A percentile compares a stretch with the other conserved stretches of the same genome.
These are phyloP conservation scores for Penicillium sp. DNA, from an alignment of 2,329 filamentous ascomycete genomes.

Conservation along the genomic window DNA sequence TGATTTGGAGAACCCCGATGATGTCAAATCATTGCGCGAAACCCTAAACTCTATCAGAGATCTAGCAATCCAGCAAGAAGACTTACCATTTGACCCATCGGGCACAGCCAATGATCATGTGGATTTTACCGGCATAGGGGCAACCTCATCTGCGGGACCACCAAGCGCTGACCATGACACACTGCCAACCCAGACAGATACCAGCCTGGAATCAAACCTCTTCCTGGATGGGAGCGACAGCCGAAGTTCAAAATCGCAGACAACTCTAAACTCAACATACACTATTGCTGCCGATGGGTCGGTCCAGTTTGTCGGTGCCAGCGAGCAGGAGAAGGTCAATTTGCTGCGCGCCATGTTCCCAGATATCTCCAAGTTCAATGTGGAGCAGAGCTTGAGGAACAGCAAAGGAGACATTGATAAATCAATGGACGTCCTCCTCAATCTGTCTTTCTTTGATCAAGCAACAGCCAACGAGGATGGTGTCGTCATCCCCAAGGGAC, in stretches of 20 bases:
- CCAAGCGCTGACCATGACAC: conserved; percentile 24
- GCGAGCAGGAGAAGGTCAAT: conserved; percentile 62
- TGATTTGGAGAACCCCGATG: conserved; percentile 59
- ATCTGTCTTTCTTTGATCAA: conserved; percentile 75
- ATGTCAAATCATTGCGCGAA: conserved; percentile 59
- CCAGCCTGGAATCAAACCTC: conserved; percentile 53
- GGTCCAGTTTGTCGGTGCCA: conserved; percentile 34
- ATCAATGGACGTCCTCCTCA: conserved; percentile 80
- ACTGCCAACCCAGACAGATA: conserved; percentile 55
- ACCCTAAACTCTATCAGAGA: conserved; percentile 68
- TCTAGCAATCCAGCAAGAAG: conserved; percentile 70
- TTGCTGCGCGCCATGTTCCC: conserved; percentile 73
- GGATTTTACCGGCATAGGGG: conserved; percentile 29
- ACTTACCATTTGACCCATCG: conserved; percentile 72
- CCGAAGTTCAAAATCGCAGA: conserved; percentile 11
- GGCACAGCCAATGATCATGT: conserved; percentile 60
- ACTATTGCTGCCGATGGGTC: conserved; percentile 36
- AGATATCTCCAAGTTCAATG: conserved; percentile 65
- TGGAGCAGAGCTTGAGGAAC: conserved; percentile 69
- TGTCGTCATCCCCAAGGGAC: conserved; percentile 62
- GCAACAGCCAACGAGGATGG: conserved; percentile 57
- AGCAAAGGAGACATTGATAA: conserved; percentile 67
- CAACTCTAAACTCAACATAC: conserved; percentile 29
- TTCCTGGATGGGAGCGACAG: conserved; percentile 42
- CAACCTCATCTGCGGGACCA: conserved; percentile 29